Evolutionary conservation across 140 eudicot genomes (phyloP).

Genomic region (Anethum foeniculum): DNA sequence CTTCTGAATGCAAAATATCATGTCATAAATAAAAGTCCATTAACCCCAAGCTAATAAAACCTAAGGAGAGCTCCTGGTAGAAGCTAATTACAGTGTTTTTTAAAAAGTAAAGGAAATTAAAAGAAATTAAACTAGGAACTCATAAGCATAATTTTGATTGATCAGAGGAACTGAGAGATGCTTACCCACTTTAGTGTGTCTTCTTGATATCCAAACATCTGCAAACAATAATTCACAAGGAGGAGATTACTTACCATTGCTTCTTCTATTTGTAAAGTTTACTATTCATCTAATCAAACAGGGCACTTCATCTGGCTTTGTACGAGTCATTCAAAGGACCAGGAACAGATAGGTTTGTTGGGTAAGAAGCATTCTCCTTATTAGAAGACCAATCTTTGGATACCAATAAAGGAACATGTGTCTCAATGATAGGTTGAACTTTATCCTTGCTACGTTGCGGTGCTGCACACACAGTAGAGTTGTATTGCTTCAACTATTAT

Average conservation of each 20-base stretch:
- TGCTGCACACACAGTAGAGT: conserved; percentile 39
- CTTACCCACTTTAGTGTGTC: too few relatives aligned
- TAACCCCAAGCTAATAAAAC: too few relatives aligned
- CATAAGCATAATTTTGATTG: too few relatives aligned
- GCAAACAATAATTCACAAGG: too few relatives aligned
- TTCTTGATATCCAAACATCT: too few relatives aligned
- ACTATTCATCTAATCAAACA: conserved; percentile 68
- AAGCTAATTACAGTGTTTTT: too few relatives aligned
- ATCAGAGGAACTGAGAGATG: too few relatives aligned
- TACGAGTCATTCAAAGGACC: conserved; percentile 37
- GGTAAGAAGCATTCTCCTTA: conserved; percentile 38
- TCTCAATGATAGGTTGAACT: conserved; percentile 52
- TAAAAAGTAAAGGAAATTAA: too few relatives aligned
- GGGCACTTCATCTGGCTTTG: conserved; percentile 47
- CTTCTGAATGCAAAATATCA: too few relatives aligned
- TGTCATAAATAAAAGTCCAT: too few relatives aligned
- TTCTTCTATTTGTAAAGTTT: conserved; percentile 71
- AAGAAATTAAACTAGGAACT: too few relatives aligned
- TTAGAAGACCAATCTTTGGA: conserved; percentile 47
- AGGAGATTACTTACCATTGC: conserved; percentile 45
- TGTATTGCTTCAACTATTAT: neutral
- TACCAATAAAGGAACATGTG: conserved; percentile 51
- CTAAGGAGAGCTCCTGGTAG: too few relatives aligned
- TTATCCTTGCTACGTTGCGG: conserved; percentile 69
- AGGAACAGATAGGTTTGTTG: conserved; percentile 13